Conservation (phyloP, 495 filamentous ascomycete species). For the Extremus antarcticus region DNA sequence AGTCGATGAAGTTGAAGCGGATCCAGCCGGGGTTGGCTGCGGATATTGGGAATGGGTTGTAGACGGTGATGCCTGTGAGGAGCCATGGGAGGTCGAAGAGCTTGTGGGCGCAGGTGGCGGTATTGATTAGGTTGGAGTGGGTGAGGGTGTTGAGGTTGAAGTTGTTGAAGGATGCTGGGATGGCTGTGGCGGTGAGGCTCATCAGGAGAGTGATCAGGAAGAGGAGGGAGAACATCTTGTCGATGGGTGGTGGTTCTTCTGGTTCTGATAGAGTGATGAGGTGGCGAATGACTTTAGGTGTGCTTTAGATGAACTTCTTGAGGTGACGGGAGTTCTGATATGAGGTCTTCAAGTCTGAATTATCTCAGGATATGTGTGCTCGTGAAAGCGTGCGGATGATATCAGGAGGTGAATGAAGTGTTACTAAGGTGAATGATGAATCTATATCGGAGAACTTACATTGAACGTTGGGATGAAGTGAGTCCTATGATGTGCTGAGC, state of each 20-base stretch:
- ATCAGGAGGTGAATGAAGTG: no score
- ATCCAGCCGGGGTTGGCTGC: background rate
- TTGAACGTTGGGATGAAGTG: background rate
- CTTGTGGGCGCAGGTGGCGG: background rate
- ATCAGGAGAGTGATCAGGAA: background rate
- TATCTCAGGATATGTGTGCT: no score
- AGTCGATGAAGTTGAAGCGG: conserved; percentile 17
- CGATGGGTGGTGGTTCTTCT: background rate
- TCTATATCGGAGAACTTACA: background rate
- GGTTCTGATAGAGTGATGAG: no score
- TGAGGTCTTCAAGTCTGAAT: no score
- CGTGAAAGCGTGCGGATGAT: no score
- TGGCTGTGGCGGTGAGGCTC: background rate
- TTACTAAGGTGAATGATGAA: background rate
- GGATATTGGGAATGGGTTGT: conserved; percentile 2
- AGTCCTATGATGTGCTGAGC: background rate
- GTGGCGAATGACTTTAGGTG: no score
- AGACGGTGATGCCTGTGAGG: conserved; percentile 8
- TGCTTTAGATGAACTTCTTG: no score
- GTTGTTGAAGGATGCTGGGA: background rate
- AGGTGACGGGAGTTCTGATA: no score
- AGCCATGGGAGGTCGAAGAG: conserved; percentile 9
- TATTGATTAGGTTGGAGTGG: background rate
- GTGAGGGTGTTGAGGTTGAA: background rate
- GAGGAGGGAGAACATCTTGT: background rate